A percentile compares a stretch with the other conserved stretches of the same genome.
These are phyloP conservation scores for Volvariella volvacea DNA, from an alignment of 1,284 basidiomycete species.

Conservation along the genomic window DNA sequence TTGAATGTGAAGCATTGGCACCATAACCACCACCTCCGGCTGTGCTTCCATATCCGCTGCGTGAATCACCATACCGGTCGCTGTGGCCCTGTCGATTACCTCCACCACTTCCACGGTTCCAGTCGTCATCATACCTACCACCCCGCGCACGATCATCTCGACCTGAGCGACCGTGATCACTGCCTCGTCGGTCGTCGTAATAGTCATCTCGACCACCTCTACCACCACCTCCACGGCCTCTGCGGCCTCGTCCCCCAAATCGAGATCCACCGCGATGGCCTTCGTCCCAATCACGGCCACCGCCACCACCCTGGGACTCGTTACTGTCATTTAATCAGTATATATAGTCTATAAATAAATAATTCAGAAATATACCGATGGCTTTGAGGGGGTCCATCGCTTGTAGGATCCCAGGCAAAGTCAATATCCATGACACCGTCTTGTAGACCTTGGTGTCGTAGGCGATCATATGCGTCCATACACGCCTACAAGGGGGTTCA, in stretches of 20 bases:
- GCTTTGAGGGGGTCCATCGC: conserved; percentile 14
- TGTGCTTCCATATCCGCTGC: conserved; percentile 25
- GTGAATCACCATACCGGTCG: conserved; percentile 25
- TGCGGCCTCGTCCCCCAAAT: conserved; percentile 29
- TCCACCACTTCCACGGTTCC: conserved; percentile 36
- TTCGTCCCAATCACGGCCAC: conserved; percentile 40
- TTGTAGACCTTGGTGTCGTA: conserved; percentile 73
- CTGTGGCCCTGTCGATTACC: conserved; percentile 29
- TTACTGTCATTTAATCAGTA: too few species aligned
- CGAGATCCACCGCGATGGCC: conserved; percentile 28
- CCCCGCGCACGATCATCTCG: conserved; percentile 29
- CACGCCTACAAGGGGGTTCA: conserved; percentile 43
- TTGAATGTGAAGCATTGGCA: conserved; percentile 14
- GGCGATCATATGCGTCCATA: conserved; percentile 72
- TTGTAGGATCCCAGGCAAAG: conserved; percentile 77
- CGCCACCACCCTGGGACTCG: conserved; percentile 16
- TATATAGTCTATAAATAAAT: too few species aligned
- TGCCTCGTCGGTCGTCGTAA: conserved; percentile 24
- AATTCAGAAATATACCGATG: conserved; percentile 24
- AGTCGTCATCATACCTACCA: conserved; percentile 33
- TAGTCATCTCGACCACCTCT: conserved; percentile 31
- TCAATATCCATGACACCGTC: conserved; percentile 86
- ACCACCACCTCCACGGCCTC: conserved; percentile 26
- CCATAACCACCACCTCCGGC: conserved; percentile 26
- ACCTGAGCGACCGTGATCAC: conserved; percentile 29